Evolutionary conservation across 345 rosid genomes (phyloP).

Genomic region (Brassica rapa): DNA sequence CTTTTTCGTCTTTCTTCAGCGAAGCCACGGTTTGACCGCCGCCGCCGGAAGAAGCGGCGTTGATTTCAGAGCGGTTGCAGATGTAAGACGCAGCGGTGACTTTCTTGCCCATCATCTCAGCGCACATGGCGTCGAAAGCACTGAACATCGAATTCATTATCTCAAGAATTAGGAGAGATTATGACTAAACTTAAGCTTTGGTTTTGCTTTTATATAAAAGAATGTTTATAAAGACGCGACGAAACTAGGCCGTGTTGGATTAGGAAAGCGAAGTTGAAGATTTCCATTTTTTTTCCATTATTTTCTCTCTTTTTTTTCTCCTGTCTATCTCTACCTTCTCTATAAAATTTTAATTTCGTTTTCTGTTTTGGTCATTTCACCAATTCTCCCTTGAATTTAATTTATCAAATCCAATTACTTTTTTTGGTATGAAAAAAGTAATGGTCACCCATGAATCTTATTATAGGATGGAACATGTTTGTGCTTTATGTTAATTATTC

Average conservation of each 20-base stretch:
- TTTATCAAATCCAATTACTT: constrained; percentile 6
- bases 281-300: background rate
- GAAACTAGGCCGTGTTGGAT: constrained; percentile 38
- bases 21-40: constrained; percentile 14
- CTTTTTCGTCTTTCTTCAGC: constrained; percentile 27
- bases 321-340: too few relatives aligned
- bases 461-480: background rate
- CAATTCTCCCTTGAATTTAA: background rate
- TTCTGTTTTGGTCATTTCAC: too few relatives aligned
- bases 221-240: constrained; percentile 37
- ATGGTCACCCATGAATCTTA: background rate
- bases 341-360: too few relatives aligned
- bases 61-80: constrained; percentile 26
- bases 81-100: constrained; percentile 34
- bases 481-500: background rate
- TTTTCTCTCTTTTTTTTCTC: too few relatives aligned
- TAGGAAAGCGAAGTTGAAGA: constrained; percentile 36
- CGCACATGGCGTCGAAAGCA: constrained; percentile 61
- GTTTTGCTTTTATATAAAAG: background rate
- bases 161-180: background rate
- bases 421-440: too few relatives aligned
- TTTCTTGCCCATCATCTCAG: constrained; percentile 58
- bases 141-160: constrained; percentile 82
- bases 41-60: constrained; percentile 8
- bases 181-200: background rate